A percentile compares a stretch with the other conserved stretches of the same genome.
Evolutionary conservation across 2,329 filamentous ascomycete genomes (phyloP).

Genomic region (Trichoderma sp.): DNA sequence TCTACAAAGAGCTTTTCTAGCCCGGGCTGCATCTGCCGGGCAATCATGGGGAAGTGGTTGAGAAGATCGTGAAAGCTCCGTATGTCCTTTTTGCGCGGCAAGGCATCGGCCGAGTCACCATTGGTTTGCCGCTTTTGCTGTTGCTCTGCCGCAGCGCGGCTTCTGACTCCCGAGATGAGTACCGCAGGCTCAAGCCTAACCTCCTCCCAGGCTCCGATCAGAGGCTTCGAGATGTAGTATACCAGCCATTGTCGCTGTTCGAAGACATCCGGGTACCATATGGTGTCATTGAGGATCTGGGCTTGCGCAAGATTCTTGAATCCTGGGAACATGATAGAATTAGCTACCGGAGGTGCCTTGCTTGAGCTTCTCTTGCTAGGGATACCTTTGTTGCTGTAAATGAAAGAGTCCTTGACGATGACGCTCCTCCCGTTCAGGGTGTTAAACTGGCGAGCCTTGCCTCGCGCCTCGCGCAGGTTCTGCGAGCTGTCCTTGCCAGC

Average conservation of each 20-base stretch:
- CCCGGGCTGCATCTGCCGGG: conserved; percentile 91
- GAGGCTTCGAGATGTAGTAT: conserved; percentile 89
- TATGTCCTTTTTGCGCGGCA: conserved; percentile 78
- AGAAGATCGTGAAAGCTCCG: conserved; percentile 88
- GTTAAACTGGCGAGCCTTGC: conserved; percentile 91
- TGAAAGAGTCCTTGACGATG: conserved; percentile 87
- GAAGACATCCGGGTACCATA: conserved; percentile 87
- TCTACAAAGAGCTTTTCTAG: conserved; percentile 88
- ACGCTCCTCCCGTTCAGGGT: conserved; percentile 94
- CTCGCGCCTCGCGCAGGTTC: conserved; percentile 80
- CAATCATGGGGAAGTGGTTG: conserved; percentile 91
- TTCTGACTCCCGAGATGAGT: conserved; percentile 50
- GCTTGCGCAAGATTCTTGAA: conserved; percentile 92
- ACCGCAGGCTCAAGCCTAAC: conserved; percentile 69
- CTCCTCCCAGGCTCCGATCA: conserved; percentile 82
- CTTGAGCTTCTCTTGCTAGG: neutral
- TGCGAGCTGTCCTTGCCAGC: conserved; percentile 59
- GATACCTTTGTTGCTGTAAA: conserved; percentile 94
- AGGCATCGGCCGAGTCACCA: conserved; percentile 45
- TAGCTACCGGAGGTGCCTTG: conserved; percentile 6
- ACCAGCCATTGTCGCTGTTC: conserved; percentile 94
- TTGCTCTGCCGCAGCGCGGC: conserved; percentile 42
- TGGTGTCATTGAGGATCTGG: conserved; percentile 76
- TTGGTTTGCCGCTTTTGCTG: conserved; percentile 38
- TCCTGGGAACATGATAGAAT: conserved; percentile 52